Conservation (phyloP, 1,284 basidiomycete genomes). For the Naganishia liquefaciens region DNA sequence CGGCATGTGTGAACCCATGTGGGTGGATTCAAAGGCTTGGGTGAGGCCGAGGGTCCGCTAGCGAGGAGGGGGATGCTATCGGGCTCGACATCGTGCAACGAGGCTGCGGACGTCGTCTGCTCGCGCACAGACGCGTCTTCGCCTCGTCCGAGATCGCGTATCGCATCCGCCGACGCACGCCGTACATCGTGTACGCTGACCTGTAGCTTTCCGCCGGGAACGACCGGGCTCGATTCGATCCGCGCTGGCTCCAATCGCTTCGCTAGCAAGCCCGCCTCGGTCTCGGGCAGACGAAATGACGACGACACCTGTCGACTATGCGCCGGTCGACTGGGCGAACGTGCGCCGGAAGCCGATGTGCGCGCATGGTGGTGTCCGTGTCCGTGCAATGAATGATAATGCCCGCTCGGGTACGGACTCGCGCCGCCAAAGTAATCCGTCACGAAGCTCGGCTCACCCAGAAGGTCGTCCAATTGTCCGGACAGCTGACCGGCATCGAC, state of each 20-base stretch:
- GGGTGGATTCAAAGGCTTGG: too few species aligned
- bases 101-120: background rate
- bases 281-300: background rate
- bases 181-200: conserved; percentile 7
- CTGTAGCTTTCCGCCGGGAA: background rate
- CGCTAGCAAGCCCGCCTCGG: background rate
- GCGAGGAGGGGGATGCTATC: conserved; percentile 13
- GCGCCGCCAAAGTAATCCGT: conserved; percentile 32
- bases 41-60: background rate
- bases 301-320: conserved; percentile 36
- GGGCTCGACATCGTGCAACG: conserved; percentile 14
- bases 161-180: conserved; percentile 16
- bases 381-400: conserved; percentile 30
- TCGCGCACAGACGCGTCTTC: background rate
- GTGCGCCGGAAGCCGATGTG: background rate
- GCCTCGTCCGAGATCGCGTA: background rate
- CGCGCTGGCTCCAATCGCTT: background rate
- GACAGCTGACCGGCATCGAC: conserved; percentile 11
- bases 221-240: conserved; percentile 13
- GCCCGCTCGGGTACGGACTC: conserved; percentile 30
- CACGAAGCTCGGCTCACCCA: conserved; percentile 25
- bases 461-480: conserved; percentile 7
- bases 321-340: conserved; percentile 11
- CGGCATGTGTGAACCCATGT: background rate
- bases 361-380: conserved; percentile 22